Evolutionary conservation across 495 filamentous ascomycete species (phyloP).

Genomic region (Entonaema liquescens): DNA sequence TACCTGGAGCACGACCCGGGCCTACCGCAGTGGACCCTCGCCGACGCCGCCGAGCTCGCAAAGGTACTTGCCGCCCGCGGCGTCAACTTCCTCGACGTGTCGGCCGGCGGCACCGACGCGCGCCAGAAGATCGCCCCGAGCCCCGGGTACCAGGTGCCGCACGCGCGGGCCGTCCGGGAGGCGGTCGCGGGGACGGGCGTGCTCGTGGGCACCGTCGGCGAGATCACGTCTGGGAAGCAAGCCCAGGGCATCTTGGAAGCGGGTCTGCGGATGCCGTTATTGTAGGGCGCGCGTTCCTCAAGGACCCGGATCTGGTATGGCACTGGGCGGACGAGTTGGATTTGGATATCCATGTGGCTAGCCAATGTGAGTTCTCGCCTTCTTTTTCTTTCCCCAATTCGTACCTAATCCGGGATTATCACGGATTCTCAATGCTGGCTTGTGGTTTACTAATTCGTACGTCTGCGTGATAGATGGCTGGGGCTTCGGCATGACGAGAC

Average conservation of each 20-base stretch:
- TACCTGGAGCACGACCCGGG: constrained; percentile 63
- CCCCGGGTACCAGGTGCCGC: constrained; percentile 73
- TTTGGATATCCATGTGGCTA: constrained; percentile 67
- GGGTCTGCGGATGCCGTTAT: constrained; percentile 65
- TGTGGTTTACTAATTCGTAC: not conserved
- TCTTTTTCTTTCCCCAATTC: no score
- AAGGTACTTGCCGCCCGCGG: constrained; percentile 61
- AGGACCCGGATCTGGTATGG: constrained; percentile 75
- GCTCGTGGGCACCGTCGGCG: constrained; percentile 68
- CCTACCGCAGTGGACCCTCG: constrained; percentile 62
- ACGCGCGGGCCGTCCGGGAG: constrained; percentile 69
- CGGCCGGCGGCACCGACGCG: constrained; percentile 63
- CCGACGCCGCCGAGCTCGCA: constrained; percentile 65
- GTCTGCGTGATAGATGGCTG: constrained; percentile 24
- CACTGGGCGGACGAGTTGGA: constrained; percentile 72
- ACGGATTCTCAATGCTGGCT: no score
- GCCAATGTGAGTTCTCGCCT: constrained; percentile 57
- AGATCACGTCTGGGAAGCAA: constrained; percentile 62
- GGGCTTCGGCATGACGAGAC: constrained; percentile 36
- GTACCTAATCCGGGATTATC: no score
- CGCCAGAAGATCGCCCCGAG: constrained; percentile 49
- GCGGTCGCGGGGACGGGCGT: constrained; percentile 65
- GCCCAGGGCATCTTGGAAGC: constrained; percentile 61
- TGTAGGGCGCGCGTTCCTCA: constrained; percentile 72
- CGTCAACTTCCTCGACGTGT: constrained; percentile 71